Percentiles rank a stretch among this genome's conserved stretches.
phyloP scores from a whole-genome alignment of 345 rosid genomes.

The Heritiera fomes region DNA sequence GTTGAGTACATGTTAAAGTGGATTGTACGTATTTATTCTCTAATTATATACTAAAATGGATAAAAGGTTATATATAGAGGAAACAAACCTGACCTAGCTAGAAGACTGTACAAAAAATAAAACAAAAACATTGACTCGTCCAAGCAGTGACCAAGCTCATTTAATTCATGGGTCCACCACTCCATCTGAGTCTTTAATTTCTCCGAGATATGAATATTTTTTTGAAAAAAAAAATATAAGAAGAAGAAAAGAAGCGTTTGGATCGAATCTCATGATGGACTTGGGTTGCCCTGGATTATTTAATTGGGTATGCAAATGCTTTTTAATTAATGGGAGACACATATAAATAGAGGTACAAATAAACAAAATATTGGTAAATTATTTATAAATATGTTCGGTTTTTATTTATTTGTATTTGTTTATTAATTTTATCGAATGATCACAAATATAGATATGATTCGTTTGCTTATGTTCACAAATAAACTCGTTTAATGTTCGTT shows the following conservation, averaged over 20 bases:
- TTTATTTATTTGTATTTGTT: too few species aligned
- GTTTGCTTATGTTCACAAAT: too few species aligned
- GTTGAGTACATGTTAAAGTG: neutral
- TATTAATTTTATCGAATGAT: too few species aligned
- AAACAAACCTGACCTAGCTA: neutral
- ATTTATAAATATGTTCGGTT: too few species aligned
- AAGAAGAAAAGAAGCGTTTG: neutral
- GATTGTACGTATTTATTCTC: neutral
- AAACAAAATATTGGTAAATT: too few species aligned
- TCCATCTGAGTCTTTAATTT: neutral
- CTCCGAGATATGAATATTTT: neutral
- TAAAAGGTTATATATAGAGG: neutral
- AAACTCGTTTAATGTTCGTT: too few species aligned
- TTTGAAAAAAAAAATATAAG: too few species aligned
- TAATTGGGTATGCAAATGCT: neutral
- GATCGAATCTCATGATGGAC: constrained; percentile 21
- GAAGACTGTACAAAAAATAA: neutral
- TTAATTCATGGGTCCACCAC: constrained; percentile 1
- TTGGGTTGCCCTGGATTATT: neutral
- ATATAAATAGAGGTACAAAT: too few species aligned
- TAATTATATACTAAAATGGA: neutral
- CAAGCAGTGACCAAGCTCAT: neutral
- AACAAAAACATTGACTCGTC: neutral
- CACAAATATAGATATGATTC: too few species aligned
- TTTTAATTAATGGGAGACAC: neutral